These are phyloP conservation scores for Heliamphora exappendiculata DNA, from an alignment of 148 eudicot genomes.

Conservation along the genomic window DNA sequence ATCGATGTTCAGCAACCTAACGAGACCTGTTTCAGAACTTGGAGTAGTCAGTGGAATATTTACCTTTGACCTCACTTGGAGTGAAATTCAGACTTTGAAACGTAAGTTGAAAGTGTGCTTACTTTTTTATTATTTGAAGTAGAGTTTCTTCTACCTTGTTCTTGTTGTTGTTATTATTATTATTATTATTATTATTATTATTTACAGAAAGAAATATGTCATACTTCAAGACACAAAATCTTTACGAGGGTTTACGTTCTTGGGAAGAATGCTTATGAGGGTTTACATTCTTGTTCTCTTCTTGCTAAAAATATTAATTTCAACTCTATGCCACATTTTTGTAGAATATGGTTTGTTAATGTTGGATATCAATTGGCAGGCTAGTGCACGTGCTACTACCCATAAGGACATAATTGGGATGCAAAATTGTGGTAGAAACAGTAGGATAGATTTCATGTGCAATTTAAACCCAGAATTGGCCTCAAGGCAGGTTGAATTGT, in stretches of 20 bases:
- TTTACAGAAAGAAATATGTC: background rate
- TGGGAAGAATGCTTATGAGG: background rate
- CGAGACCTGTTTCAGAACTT: conserved; percentile 37
- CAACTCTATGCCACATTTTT: background rate
- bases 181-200: background rate
- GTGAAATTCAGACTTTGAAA: conserved; percentile 50
- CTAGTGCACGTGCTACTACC: background rate
- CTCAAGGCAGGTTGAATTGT: background rate
- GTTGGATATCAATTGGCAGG: background rate
- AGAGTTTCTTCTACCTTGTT: background rate
- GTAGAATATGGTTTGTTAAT: background rate
- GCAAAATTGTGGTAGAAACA: background rate
- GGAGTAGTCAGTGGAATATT: conserved; percentile 45
- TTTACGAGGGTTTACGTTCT: background rate
- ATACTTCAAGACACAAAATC: no score
- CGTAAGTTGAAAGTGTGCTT: conserved; percentile 37
- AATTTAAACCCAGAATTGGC: background rate
- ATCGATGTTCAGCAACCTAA: conserved; percentile 29
- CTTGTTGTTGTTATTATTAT: background rate
- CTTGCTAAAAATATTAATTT: background rate
- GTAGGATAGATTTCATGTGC: background rate
- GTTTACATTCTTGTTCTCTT: background rate
- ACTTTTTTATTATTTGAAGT: background rate
- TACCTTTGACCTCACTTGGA: conserved; percentile 71
- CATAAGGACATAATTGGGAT: background rate